Conservation (phyloP, 2,329 filamentous ascomycete species). For the Penicillium sp. region DNA sequence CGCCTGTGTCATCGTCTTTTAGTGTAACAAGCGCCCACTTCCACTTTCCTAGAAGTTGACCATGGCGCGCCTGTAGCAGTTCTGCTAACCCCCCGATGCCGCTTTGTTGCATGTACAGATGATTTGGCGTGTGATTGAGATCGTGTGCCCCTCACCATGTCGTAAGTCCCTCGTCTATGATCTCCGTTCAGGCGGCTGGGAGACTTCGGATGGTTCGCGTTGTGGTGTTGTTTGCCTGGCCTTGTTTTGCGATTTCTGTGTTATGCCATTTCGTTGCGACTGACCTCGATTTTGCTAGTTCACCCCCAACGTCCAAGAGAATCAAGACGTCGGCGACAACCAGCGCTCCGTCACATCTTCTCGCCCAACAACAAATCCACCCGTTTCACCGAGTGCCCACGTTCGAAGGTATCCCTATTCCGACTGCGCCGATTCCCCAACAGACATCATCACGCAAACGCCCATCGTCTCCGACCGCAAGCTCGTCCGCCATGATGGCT, state of each 20-base stretch:
- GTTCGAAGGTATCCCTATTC: constrained; percentile 44
- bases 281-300: constrained; percentile 25
- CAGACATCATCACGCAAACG: constrained; percentile 43
- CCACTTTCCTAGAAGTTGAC: constrained; percentile 32
- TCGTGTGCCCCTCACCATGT: constrained; percentile 39
- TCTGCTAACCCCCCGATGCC: constrained; percentile 36
- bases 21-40: constrained; percentile 32
- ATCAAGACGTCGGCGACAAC: constrained; percentile 42
- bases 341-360: constrained; percentile 36
- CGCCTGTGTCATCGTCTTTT: constrained; percentile 39
- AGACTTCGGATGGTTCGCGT: constrained; percentile 17
- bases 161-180: constrained; percentile 39
- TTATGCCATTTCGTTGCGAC: constrained; percentile 4
- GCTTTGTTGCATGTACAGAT: constrained; percentile 40
- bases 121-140: constrained; percentile 39
- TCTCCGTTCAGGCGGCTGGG: constrained; percentile 24
- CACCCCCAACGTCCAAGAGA: constrained; percentile 43
- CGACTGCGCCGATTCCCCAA: constrained; percentile 32
- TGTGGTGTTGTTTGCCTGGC: not conserved
- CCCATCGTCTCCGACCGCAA: constrained; percentile 40
- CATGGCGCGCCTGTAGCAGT: constrained; percentile 33
- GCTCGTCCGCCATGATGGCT: constrained; percentile 39
- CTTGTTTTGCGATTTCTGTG: not conserved
- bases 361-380: constrained; percentile 40
- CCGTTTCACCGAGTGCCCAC: constrained; percentile 35